These are phyloP conservation scores for Acacia pycnantha DNA, from an alignment of 331 rosid species.

Conservation along the genomic window DNA sequence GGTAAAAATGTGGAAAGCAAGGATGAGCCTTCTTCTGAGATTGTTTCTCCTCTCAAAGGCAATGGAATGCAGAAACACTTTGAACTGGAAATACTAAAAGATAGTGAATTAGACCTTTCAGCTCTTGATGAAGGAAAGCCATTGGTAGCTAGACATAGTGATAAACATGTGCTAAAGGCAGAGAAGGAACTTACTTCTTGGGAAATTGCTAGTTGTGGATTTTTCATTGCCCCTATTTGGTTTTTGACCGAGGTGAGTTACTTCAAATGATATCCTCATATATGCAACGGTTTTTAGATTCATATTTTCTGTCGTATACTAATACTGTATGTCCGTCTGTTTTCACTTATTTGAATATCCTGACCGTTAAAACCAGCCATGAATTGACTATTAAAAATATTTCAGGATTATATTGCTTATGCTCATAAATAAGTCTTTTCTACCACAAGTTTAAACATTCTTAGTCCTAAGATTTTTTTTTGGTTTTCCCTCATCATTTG, in stretches of 20 bases:
- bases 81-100: slow-evolving; percentile 72
- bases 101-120: slow-evolving; percentile 62
- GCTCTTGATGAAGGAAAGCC: slow-evolving; percentile 55
- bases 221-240: slow-evolving; percentile 90
- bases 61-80: slow-evolving; percentile 47
- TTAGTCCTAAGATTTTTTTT: too few species aligned
- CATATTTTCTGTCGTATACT: neutral
- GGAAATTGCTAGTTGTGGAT: slow-evolving; percentile 80
- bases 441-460: slow-evolving; percentile 1
- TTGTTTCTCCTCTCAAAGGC: slow-evolving; percentile 50
- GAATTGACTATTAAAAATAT: slow-evolving; percentile 13
- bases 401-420: neutral
- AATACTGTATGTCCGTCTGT: neutral
- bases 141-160: slow-evolving; percentile 58
- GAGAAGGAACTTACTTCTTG: slow-evolving; percentile 53
- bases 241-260: slow-evolving; percentile 80
- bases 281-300: neutral
- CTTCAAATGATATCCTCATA: slow-evolving; percentile 7
- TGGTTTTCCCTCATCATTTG: neutral
- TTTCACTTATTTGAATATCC: neutral
- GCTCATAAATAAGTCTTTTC: slow-evolving; percentile 3
- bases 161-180: slow-evolving; percentile 47
- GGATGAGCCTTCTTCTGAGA: slow-evolving; percentile 47
- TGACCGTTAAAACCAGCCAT: neutral
- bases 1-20: slow-evolving; percentile 55